Base-by-base conservation (phyloP, 306 rosid genomes). In the Lathyrus aphaca region DNA sequence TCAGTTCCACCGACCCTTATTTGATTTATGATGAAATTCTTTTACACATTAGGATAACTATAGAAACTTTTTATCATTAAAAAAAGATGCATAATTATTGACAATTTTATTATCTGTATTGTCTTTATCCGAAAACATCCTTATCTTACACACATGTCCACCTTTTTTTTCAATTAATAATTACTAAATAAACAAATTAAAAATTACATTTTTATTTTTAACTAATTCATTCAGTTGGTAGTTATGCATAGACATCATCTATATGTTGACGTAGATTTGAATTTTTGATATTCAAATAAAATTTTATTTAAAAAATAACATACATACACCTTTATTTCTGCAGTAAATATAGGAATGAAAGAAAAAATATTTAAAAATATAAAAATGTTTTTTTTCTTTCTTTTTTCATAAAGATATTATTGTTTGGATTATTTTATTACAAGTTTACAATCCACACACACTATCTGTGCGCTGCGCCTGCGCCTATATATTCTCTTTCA, bases 401-500 rank as follows among this genome's bases (percentile, higher is more conserved):
- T 35, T 35, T 35, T 35, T 35, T 35, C 10, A 35, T 7, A 35
- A 35, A 7, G 10, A 35, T 35, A 6, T n/a, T 46, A 46, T 15
- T 46, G 3, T 45, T 7, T 35, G 9, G 39, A n/a, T 15, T 46
- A 6, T 46, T 15, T 45, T 46, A 46, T 7, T 43, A 42, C n/a
- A 64, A 21, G 18, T 43, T 30, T 55, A 66, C 79, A 74, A 32
- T 21, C 65, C 44, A 40, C 0, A 56, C 66, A 54, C 72, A 29
- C 57, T 55, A 43, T 13, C 40, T 55, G 7, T 30, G 50, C 29
- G 74, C 14, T 30, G 50, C 19, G 74, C 87, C 14, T 30, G 50
- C 19, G 74, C 87, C 87, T 79, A 65, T 86, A 60, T 76, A 78
- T 38, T 70, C 80, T 80, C 64, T 27, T 32, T 40, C 32, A 19